Evolutionary conservation across 805 yeast genomes (phyloP).

Genomic region (Starmerella floris): DNA sequence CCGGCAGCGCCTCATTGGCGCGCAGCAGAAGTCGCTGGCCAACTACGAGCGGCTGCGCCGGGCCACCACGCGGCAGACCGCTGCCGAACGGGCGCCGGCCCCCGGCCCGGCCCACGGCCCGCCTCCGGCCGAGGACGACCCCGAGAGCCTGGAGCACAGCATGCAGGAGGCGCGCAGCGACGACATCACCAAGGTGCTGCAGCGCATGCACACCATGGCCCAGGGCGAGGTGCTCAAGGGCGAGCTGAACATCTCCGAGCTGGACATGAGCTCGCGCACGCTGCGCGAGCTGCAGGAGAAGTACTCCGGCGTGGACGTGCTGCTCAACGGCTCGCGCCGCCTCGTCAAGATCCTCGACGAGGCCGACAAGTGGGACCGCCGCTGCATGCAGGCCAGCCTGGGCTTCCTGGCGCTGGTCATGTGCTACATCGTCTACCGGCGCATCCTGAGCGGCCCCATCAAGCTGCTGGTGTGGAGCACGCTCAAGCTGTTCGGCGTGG

Average conservation of each 20-base stretch:
- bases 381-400: conserved; percentile 28
- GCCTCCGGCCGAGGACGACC: neutral
- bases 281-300: conserved; percentile 26
- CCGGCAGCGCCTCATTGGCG: conserved; percentile 17
- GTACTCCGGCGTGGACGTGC: conserved; percentile 29
- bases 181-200: conserved; percentile 24
- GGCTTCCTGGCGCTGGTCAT: conserved; percentile 29
- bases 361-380: conserved; percentile 31
- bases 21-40: conserved; percentile 16
- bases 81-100: neutral
- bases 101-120: neutral
- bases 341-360: conserved; percentile 30
- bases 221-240: conserved; percentile 30
- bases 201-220: conserved; percentile 28
- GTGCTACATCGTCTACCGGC: conserved; percentile 29
- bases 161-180: conserved; percentile 20
- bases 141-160: conserved; percentile 2
- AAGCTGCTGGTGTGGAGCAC: conserved; percentile 25
- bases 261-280: conserved; percentile 28
- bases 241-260: conserved; percentile 28
- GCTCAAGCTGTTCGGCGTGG: conserved; percentile 17
- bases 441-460: conserved; percentile 29
- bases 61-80: neutral
- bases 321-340: conserved; percentile 27
- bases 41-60: conserved; percentile 1